phyloP scores from a whole-genome alignment of 225 moss, liverwort and hornwort species.

The Sphagnum tenellum region DNA sequence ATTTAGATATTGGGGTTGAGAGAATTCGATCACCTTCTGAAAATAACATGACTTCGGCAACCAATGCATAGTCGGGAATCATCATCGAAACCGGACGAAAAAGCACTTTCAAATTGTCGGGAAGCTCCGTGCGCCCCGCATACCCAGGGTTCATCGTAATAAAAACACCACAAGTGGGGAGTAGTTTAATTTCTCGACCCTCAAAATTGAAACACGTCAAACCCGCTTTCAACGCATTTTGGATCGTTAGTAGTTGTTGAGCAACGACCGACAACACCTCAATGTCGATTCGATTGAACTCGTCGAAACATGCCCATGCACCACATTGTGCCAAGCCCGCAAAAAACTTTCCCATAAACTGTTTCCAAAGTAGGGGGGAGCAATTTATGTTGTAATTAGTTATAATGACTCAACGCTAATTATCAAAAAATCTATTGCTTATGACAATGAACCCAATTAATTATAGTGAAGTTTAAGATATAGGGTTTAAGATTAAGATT shows the following conservation, averaged over 20 bases:
- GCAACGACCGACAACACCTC: constrained; percentile 88
- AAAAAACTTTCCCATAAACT: constrained; percentile 99
- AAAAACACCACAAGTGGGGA: constrained; percentile 71
- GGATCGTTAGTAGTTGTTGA: constrained; percentile 84
- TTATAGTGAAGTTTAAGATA: no score
- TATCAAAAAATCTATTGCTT: no score
- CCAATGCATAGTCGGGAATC: constrained; percentile 89
- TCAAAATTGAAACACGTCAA: constrained; percentile 73
- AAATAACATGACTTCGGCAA: constrained; percentile 87
- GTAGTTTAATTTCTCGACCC: constrained; percentile 74
- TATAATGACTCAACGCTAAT: no score
- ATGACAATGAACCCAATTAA: no score
- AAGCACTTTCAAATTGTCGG: constrained; percentile 77
- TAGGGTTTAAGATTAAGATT: no score
- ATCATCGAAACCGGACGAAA: constrained; percentile 93
- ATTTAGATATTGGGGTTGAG: no score
- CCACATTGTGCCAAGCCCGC: constrained; percentile 86
- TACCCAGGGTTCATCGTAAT: constrained; percentile 97
- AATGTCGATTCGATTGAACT: constrained; percentile 94
- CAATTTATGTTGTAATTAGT: no score
- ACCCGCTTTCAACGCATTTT: constrained; percentile 76
- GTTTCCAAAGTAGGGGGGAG: background rate
- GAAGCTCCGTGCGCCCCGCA: constrained; percentile 75
- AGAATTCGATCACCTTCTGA: constrained; percentile 43
- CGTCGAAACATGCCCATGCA: constrained; percentile 95